Conservation (phyloP, 768 basidiomycete genomes). For the Boletus pseudo-olivaceus region DNA sequence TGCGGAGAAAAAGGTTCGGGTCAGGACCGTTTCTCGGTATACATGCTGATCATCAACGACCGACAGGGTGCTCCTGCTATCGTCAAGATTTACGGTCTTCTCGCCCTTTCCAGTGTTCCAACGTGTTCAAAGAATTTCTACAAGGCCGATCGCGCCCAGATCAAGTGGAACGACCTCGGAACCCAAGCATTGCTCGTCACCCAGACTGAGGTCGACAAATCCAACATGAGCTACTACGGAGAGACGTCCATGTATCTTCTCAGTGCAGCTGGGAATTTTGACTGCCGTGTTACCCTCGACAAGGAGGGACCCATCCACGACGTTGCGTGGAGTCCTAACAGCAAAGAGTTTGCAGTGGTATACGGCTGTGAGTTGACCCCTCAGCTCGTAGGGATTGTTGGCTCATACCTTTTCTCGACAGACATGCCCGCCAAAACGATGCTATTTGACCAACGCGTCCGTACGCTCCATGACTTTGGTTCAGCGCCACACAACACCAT, state of each 20-base stretch:
- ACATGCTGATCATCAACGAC: background rate
- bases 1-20: conserved; percentile 82
- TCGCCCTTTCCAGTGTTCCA: conserved; percentile 56
- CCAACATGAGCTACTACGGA: conserved; percentile 97
- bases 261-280: conserved; percentile 89
- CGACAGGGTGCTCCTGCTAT: conserved; percentile 80
- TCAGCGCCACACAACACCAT: conserved; percentile 88
- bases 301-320: conserved; percentile 99
- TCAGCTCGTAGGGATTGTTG: background rate
- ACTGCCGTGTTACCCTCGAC: conserved; percentile 83
- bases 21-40: background rate
- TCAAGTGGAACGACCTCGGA: conserved; percentile 96
- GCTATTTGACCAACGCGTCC: conserved; percentile 88
- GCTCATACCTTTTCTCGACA: conserved; percentile 28
- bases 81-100: conserved; percentile 79
- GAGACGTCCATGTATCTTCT: conserved; percentile 94
- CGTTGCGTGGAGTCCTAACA: conserved; percentile 93
- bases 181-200: conserved; percentile 90
- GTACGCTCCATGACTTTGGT: conserved; percentile 87
- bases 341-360: conserved; percentile 93
- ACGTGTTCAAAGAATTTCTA: conserved; percentile 90
- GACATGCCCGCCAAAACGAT: conserved; percentile 95
- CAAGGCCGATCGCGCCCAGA: conserved; percentile 88
- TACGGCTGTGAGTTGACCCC: conserved; percentile 79
- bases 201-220: conserved; percentile 95